Evolutionary conservation across 2,329 filamentous ascomycete genomes (phyloP).

Genomic region (Fusarium sarcochroum): DNA sequence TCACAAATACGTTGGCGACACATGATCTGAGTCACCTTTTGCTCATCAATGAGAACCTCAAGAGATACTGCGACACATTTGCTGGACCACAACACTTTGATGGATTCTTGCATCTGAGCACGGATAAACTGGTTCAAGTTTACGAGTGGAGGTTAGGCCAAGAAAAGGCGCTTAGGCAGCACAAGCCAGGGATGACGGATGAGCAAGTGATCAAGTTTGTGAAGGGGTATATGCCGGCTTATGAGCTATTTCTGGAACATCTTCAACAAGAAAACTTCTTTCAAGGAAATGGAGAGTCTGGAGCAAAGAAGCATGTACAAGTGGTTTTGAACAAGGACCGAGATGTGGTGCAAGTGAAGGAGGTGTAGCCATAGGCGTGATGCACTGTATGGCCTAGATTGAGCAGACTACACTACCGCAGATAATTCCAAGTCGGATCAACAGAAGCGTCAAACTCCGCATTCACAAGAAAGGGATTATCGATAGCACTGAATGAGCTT

Average conservation of each 20-base stretch:
- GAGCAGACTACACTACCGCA: conserved; percentile 28
- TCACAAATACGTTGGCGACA: conserved; percentile 29
- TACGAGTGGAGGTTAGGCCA: conserved; percentile 44
- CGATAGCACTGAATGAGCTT: conserved; percentile 53
- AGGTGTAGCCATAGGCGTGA: conserved; percentile 8
- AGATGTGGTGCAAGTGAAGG: conserved; percentile 27
- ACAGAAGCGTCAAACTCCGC: conserved; percentile 53
- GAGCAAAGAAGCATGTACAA: conserved; percentile 30
- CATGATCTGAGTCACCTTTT: conserved; percentile 37
- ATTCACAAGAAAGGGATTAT: conserved; percentile 52
- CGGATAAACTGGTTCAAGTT: conserved; percentile 40
- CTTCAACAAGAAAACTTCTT: conserved; percentile 42
- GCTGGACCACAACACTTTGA: conserved; percentile 41
- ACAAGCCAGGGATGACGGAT: conserved; percentile 45
- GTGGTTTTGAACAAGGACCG: conserved; percentile 21
- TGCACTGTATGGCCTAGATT: no score
- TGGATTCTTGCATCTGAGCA: conserved; percentile 44
- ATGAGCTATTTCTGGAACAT: conserved; percentile 43
- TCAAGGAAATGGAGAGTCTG: not conserved
- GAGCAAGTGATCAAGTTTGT: conserved; percentile 43
- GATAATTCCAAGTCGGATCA: conserved; percentile 52
- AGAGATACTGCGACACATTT: conserved; percentile 34
- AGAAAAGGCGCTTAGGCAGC: conserved; percentile 37
- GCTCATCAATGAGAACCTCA: conserved; percentile 45
- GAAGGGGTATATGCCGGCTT: conserved; percentile 47